Evolutionary conservation across 768 basidiomycete genomes (phyloP).

Genomic region (Lactarius indigo): DNA sequence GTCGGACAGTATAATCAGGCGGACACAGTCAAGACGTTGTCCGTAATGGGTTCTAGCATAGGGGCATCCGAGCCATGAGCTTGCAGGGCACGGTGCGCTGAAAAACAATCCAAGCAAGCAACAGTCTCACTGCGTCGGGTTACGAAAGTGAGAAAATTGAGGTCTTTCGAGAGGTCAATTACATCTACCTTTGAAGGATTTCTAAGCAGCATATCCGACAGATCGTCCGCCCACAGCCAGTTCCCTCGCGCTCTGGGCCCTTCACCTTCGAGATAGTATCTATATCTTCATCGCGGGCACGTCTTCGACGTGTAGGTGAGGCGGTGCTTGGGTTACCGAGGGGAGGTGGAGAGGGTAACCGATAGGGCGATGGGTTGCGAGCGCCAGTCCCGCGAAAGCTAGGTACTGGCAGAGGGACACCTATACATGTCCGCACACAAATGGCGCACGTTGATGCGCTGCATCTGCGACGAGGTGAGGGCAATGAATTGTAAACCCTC

Average conservation of each 20-base stretch:
- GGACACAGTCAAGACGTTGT: conserved; percentile 2
- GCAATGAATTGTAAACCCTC: background rate
- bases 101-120: conserved; percentile 22
- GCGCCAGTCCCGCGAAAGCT: conserved; percentile 31
- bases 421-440: conserved; percentile 45
- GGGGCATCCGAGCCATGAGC: background rate
- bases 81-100: background rate
- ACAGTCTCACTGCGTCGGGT: conserved; percentile 2
- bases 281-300: conserved; percentile 12
- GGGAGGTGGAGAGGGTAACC: conserved; percentile 33
- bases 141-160: background rate
- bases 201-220: conserved; percentile 48
- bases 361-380: conserved; percentile 34
- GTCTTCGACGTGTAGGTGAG: conserved; percentile 9
- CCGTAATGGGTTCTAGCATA: background rate
- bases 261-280: background rate
- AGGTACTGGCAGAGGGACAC: conserved; percentile 30
- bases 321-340: conserved; percentile 18
- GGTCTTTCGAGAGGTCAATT: background rate
- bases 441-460: conserved; percentile 40
- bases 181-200: conserved; percentile 38
- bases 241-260: background rate
- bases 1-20: background rate
- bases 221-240: conserved; percentile 41
- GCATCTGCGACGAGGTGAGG: conserved; percentile 33